These are phyloP conservation scores for Nothopassalora personata DNA, from an alignment of 2,329 filamentous ascomycete genomes.

Conservation along the genomic window DNA sequence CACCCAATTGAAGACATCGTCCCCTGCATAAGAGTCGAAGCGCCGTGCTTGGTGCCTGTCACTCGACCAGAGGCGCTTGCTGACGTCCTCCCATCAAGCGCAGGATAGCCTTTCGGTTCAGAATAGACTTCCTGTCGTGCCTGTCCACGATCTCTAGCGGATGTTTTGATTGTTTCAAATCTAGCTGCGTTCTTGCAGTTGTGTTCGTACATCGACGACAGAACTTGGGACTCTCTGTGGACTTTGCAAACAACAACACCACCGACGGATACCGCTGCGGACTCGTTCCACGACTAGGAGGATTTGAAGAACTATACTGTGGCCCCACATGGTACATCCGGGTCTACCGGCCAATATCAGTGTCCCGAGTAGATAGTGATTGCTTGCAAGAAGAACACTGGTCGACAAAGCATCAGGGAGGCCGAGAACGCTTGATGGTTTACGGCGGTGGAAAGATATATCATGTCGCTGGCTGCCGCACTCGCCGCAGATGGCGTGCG, in stretches of 20 bases:
- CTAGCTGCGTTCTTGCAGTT: conserved; percentile 9
- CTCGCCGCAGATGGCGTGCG: conserved; percentile 38
- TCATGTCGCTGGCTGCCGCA: conserved; percentile 29
- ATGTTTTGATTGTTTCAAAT: conserved; percentile 14
- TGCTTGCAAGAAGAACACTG: not conserved
- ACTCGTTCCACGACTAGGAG: not conserved
- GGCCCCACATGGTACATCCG: not conserved
- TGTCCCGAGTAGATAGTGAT: not conserved
- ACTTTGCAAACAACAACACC: not conserved
- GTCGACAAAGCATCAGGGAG: not conserved
- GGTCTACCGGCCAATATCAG: not conserved
- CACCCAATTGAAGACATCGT: conserved; percentile 14
- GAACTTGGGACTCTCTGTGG: not conserved
- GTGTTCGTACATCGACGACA: not conserved
- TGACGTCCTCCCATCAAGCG: conserved; percentile 7
- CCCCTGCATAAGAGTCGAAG: conserved; percentile 9
- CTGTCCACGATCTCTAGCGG: conserved; percentile 8
- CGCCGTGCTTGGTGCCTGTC: conserved; percentile 11
- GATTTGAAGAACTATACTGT: not conserved
- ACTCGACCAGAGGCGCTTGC: conserved; percentile 8
- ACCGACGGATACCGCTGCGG: not conserved
- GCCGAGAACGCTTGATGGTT: not conserved
- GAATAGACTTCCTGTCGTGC: not conserved
- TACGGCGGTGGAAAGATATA: not conserved
- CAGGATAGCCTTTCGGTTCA: conserved; percentile 11